Evolutionary conservation across 495 filamentous ascomycete genomes (phyloP), one percentile per base, ranked within the genome.

Genomic region (Acidomyces sp.): DNA sequence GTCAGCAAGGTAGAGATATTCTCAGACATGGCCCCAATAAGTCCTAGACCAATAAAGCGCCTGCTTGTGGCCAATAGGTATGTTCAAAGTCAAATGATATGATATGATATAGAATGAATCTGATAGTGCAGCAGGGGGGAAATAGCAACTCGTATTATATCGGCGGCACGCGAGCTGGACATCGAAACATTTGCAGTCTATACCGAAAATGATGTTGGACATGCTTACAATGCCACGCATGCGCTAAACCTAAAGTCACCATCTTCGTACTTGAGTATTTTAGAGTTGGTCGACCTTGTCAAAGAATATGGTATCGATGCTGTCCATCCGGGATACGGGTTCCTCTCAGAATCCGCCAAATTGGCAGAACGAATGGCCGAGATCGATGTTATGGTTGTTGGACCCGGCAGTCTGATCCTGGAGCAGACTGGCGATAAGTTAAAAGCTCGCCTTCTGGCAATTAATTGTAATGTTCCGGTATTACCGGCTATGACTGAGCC

Each of bases 281-380:
- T 56, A 10, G 41, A 60, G 4, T 51, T 77, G 0, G 53, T 75
- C 11, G 45, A 56, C 2, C 34, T 75, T 17, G 67, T 41, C 4
- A 62, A 65, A 41, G 57, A 68, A 31, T 54, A 75, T 49, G 48
- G 46, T 0, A 69, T 75, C n/a, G 68, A 77, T 42, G 57, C 70
- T 10, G 59, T 77, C 3, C 72, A 77, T 49, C 73, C 74, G 0
- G 74, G 74, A 0, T 78, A 78, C 58, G 74, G 74, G 7, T 78
- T 77, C 40, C 59, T 78, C 2, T 72, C 70, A 19, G 74, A 78
- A 49, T 73, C 64, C 37, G 54, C 67, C 11, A 69, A 71, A 2
- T 73, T 78, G 42, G 60, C 70, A 0, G 44, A 44, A 12, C 61
- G 64, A 15, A 69, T 74, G 65, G 68, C 61, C 57, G 54, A 68